Percentiles rank a stretch among this genome's conserved stretches.
Evolutionary conservation across 2,329 filamentous ascomycete species (phyloP).

Genomic region (Ophiosphaerella herpotricha): DNA sequence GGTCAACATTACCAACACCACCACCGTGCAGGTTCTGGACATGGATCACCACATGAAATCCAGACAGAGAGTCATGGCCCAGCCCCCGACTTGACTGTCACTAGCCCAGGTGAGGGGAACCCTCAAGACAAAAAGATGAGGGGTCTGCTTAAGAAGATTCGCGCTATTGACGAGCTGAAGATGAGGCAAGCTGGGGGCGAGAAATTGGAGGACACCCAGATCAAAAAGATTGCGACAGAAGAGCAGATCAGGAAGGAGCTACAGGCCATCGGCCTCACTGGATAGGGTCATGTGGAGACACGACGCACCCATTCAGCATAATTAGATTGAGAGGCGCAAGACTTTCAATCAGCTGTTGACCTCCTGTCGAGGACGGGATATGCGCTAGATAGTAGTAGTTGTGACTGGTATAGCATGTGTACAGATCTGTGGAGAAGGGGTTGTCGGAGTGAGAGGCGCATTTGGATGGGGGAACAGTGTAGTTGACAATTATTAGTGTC

Average conservation of each 20-base stretch:
- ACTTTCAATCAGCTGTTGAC: too few species aligned
- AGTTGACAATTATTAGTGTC: neutral
- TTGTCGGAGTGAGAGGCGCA: too few species aligned
- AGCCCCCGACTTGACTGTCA: constrained; percentile 58
- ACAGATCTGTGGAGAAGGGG: too few species aligned
- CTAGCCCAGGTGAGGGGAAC: constrained; percentile 59
- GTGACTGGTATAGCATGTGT: too few species aligned
- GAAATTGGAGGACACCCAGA: constrained; percentile 96
- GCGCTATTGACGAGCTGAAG: constrained; percentile 96
- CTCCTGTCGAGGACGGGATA: too few species aligned
- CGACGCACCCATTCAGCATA: neutral
- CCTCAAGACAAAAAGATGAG: constrained; percentile 94
- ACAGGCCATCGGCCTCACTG: constrained; percentile 59
- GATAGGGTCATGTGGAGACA: constrained; percentile 13
- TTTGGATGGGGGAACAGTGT: neutral
- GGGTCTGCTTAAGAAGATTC: constrained; percentile 93
- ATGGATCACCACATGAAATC: constrained; percentile 28
- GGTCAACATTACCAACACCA: constrained; percentile 35
- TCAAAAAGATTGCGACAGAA: constrained; percentile 97
- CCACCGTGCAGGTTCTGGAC: constrained; percentile 26
- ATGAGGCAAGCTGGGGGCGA: constrained; percentile 94
- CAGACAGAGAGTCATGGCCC: constrained; percentile 40
- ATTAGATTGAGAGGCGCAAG: too few species aligned
- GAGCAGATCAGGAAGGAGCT: constrained; percentile 82
- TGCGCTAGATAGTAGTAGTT: too few species aligned